Evolutionary conservation across 192 early-diverging fungal species (phyloP).

Genomic region (Pilaira anomala): DNA sequence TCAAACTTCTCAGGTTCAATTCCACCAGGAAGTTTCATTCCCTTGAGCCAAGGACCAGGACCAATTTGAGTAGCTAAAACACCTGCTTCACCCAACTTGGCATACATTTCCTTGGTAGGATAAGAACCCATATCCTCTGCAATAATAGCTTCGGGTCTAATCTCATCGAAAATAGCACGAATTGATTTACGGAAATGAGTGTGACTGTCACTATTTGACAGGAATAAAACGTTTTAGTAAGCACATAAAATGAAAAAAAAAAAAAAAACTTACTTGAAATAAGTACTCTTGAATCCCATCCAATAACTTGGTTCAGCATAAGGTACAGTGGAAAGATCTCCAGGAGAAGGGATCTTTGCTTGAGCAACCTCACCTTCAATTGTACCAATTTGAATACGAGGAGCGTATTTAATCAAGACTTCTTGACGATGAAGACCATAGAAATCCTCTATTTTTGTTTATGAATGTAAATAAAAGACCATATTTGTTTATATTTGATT

Average conservation of each 20-base stretch:
- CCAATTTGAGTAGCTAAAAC: slow-evolving; percentile 67
- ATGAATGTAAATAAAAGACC: neutral
- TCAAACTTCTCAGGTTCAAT: slow-evolving; percentile 66
- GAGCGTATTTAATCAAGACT: slow-evolving; percentile 63
- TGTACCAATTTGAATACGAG: slow-evolving; percentile 60
- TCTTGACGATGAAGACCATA: slow-evolving; percentile 41
- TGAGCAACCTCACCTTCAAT: slow-evolving; percentile 43
- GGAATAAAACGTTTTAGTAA: slow-evolving; percentile 42
- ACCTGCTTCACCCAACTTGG: slow-evolving; percentile 66
- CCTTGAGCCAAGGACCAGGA: slow-evolving; percentile 42
- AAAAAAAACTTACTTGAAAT: slow-evolving; percentile 32
- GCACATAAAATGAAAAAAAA: neutral
- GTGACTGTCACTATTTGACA: slow-evolving; percentile 69
- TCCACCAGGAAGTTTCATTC: slow-evolving; percentile 44
- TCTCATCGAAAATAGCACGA: slow-evolving; percentile 68
- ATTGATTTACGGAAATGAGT: slow-evolving; percentile 55
- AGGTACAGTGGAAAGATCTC: slow-evolving; percentile 63
- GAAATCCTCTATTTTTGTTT: slow-evolving; percentile 22
- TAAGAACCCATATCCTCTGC: slow-evolving; percentile 74
- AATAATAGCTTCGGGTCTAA: slow-evolving; percentile 64
- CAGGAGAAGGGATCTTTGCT: slow-evolving; percentile 46
- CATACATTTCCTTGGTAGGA: slow-evolving; percentile 61
- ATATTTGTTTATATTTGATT: neutral
- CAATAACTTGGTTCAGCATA: slow-evolving; percentile 75
- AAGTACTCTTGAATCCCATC: slow-evolving; percentile 35